phyloP scores from a whole-genome alignment of 2,329 filamentous ascomycete genomes.

The Pyricularia sp. region DNA sequence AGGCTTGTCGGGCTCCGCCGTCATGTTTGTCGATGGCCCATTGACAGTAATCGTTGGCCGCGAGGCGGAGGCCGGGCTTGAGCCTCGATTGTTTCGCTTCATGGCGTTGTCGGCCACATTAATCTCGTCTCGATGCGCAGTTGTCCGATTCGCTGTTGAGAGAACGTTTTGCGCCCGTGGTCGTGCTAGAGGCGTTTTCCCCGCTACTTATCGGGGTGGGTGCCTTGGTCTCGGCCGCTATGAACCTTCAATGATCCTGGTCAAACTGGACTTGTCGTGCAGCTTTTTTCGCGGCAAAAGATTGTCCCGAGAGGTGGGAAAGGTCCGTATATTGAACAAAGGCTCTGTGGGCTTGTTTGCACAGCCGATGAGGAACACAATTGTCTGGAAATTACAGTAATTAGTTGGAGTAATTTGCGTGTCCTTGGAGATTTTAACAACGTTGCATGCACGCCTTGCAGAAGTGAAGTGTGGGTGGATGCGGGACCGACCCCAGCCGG shows the following conservation, averaged over 20 bases:
- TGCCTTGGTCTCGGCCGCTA: background rate
- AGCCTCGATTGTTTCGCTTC: slow-evolving; percentile 15
- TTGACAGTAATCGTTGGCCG: background rate
- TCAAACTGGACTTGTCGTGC: background rate
- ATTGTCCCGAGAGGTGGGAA: background rate
- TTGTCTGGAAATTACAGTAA: background rate
- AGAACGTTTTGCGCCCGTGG: background rate
- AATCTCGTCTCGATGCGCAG: background rate
- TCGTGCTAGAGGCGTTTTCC: background rate
- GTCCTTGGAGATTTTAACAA: background rate
- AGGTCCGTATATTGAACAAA: background rate
- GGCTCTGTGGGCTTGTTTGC: background rate
- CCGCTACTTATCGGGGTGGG: background rate
- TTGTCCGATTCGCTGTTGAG: background rate
- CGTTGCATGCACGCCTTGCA: background rate
- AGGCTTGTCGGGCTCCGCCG: background rate
- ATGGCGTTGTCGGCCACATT: slow-evolving; percentile 15
- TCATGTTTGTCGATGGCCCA: slow-evolving; percentile 22
- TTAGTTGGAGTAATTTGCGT: background rate
- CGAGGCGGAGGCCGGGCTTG: slow-evolving; percentile 17
- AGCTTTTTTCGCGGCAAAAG: background rate
- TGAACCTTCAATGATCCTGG: background rate
- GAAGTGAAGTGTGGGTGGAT: background rate
- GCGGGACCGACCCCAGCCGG: background rate
- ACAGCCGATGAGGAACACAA: background rate